Base-by-base conservation (phyloP, 2,329 filamentous ascomycete genomes). In the Ophiostoma sp. region DNA sequence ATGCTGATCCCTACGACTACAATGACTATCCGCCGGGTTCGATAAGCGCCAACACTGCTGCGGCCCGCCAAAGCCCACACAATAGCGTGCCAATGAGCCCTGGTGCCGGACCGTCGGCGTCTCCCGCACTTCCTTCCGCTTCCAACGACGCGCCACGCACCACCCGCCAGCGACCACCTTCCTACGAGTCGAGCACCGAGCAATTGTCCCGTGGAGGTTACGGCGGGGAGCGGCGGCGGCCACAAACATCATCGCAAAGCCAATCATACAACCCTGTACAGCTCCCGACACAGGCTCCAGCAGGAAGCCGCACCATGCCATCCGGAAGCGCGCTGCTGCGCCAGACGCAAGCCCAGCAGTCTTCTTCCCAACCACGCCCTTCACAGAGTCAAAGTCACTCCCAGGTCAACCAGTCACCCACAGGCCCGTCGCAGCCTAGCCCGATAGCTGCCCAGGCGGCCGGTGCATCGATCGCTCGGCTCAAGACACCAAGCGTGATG, bases 221-320 rank as follows among this genome's bases (percentile, higher is more conserved):
- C 8, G 36, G 42, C n/a, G 63, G 63, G 18, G 63, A 64, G 2
- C 41, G 63, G 9, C 63, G 63, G 41, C 63, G 63, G 2, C 42
- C 63, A 47, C 63, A 64, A 18, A 5, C 40, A 36, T 14, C 41
- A 4, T 12, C 60, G 38, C 60, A 41, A 63, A 6, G 41, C 14
- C 63, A 64, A n/a, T 8, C 63, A 44, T 64, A 64, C 27, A 47
- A 8, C 42, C 18, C 41, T 6, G 63, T 47, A 18, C 63, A 27
- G 41, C 41, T 42, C 4, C 63, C 63, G 11, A 11, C 40, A 9
- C n/a, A 18, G 11, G 63, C 63, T 2, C 63, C 63, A 11, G 63
- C 63, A 27, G 63, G 63, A 27, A 64, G 63, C 42, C 63, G 63
- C n/a, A 64, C 18, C n/a, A 64, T 64, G 63, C 63, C 63, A 3